Evolutionary conservation across 495 filamentous ascomycete species (phyloP), one percentile per base, ranked within the genome.

Genomic region (Penicillium canariense): DNA sequence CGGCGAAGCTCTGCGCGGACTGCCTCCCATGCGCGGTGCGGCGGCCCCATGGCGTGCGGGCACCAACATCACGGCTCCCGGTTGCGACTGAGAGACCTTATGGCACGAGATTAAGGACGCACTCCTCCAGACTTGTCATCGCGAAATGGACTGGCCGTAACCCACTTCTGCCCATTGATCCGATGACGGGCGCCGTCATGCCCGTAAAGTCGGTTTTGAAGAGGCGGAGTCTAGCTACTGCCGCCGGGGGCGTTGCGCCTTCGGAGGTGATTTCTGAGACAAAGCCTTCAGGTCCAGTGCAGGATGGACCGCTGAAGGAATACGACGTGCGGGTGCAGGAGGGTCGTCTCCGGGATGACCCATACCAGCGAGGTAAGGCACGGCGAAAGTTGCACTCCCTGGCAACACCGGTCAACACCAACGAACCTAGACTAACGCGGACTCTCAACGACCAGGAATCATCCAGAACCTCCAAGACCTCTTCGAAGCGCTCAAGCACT

Each of bases 401-500:
- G 10, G 32, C 32, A 9, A 27, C 15, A 7, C 26, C 11, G 30
- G 34, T 10, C 32, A 4, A n/a, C n/a, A n/a, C n/a, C n/a, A 31
- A 30, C 10, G 43, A 18, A 31, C 5, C 1, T 5, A 2, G 36
- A 45, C 50, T 54, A 30, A 59, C 50, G 54, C 43, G 17, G 14
- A 46, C 15, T 18, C 15, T 44, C 23, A 34, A 7, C 1, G n/a
- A 18, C 20, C 25, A 93, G 89, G 84, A 18, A 94, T 98, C 55
- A 88, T 98, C 47, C 84, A 93, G 59, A 84, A 79, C 61, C 80
- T 98, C 3, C 92, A 98, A 68, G 84, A 92, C 62, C 82, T 98
- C 14, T 90, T 96, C 69, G 84, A 96, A 50, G 86, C 89, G 55
- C 82, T 98, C 4, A 78, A 80, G 56, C 71, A 81, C 40, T 97